Percentiles rank a stretch among this genome's conserved stretches.
phyloP scores from a whole-genome alignment of 495 filamentous ascomycete genomes.

The Geoglossum glabrum region DNA sequence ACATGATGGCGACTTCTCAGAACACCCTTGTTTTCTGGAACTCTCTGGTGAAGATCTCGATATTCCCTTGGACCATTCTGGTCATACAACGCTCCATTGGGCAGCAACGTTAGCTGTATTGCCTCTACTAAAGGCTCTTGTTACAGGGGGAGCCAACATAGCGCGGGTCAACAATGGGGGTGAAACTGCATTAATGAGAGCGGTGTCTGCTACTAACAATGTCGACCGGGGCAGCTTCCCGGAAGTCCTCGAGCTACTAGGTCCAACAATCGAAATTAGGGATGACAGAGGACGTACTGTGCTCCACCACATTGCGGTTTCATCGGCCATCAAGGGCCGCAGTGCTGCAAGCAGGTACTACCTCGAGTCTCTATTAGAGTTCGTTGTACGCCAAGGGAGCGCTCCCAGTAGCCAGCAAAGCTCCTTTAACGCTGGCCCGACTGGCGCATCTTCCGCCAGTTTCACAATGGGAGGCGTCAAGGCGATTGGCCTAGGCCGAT shows the following conservation, averaged over 20 bases:
- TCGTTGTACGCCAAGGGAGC: constrained; percentile 69
- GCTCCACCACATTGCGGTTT: constrained; percentile 86
- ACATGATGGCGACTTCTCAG: constrained; percentile 45
- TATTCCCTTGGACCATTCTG: constrained; percentile 66
- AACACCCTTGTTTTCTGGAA: constrained; percentile 42
- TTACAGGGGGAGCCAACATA: constrained; percentile 67
- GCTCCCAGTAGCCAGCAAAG: constrained; percentile 35
- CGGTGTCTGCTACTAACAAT: constrained; percentile 76
- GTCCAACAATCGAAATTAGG: constrained; percentile 73
- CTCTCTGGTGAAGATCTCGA: constrained; percentile 72
- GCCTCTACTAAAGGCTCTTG: constrained; percentile 55
- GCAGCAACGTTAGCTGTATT: constrained; percentile 86
- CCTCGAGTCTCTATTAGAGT: constrained; percentile 78
- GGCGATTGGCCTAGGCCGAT: constrained; percentile 57
- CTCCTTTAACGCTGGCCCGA: constrained; percentile 10
- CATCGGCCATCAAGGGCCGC: constrained; percentile 79
- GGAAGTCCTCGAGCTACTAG: constrained; percentile 69
- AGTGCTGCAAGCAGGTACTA: constrained; percentile 77
- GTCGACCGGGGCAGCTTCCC: constrained; percentile 65
- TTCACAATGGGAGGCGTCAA: constrained; percentile 4
- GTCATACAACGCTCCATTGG: constrained; percentile 87
- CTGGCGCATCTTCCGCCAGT: neutral
- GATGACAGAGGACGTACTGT: constrained; percentile 82
- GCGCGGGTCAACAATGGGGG: constrained; percentile 69
- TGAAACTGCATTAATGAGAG: constrained; percentile 79